Evolutionary conservation across 495 filamentous ascomycete genomes (phyloP).

Genomic region (Xylaria telfairii): DNA sequence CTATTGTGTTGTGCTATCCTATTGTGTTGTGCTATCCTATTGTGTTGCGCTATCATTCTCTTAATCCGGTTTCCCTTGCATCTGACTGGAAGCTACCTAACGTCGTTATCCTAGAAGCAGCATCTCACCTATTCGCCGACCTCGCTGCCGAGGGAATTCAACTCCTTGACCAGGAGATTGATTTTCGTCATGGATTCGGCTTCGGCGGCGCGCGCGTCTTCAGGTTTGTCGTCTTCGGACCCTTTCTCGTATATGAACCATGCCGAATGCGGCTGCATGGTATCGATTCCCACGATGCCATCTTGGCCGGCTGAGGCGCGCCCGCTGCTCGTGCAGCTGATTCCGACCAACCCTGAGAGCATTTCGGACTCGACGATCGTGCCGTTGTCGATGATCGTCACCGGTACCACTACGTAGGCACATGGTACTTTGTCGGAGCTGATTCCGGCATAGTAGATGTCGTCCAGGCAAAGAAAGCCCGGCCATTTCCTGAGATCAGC

Average conservation of each 20-base stretch:
- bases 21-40: no score
- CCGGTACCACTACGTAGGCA: not conserved
- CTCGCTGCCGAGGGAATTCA: not conserved
- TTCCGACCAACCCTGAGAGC: not conserved
- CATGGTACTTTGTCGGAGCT: not conserved
- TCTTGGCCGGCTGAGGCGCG: not conserved
- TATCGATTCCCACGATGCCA: not conserved
- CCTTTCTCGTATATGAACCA: slow-evolving; percentile 2
- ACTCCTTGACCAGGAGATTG: not conserved
- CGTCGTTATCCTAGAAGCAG: not conserved
- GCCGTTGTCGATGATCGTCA: not conserved
- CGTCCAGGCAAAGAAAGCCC: not conserved
- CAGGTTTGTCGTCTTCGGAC: not conserved
- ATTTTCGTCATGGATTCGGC: not conserved
- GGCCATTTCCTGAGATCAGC: not conserved
- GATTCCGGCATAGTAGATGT: not conserved
- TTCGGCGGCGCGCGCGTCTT: not conserved
- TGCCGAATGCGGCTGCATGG: not conserved
- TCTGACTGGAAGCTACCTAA: not conserved
- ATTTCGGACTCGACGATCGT: not conserved
- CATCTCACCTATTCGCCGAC: not conserved
- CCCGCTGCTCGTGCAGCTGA: not conserved
- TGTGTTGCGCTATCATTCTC: not conserved
- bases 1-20: no score
- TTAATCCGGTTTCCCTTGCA: not conserved